Conservation (phyloP, 2,329 filamentous ascomycete genomes). For the Aspergillus sp. region DNA sequence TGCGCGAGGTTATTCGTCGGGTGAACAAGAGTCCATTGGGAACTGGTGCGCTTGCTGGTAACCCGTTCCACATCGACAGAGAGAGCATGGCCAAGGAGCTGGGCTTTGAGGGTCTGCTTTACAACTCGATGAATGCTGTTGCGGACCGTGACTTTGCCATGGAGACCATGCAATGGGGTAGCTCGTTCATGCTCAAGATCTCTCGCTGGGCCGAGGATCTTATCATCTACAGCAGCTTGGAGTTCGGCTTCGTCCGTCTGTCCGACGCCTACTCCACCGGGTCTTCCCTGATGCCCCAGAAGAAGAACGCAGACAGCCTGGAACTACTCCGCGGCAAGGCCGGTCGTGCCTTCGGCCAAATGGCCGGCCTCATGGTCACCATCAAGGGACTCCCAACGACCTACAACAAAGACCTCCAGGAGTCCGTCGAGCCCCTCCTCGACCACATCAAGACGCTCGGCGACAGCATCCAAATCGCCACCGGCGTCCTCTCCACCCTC, state of each 20-base stretch:
- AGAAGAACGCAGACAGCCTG: slow-evolving; percentile 71
- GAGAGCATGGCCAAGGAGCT: slow-evolving; percentile 71
- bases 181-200: slow-evolving; percentile 71
- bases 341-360: slow-evolving; percentile 70
- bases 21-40: slow-evolving; percentile 68
- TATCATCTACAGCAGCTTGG: slow-evolving; percentile 70
- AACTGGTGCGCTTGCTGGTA: slow-evolving; percentile 71
- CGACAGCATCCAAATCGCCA: slow-evolving; percentile 76
- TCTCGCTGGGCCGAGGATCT: slow-evolving; percentile 78
- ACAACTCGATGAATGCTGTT: slow-evolving; percentile 71
- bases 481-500: slow-evolving; percentile 70
- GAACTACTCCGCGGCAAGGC: slow-evolving; percentile 71
- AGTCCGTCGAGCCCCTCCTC: slow-evolving; percentile 77
- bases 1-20: slow-evolving; percentile 65
- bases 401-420: slow-evolving; percentile 91
- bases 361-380: slow-evolving; percentile 72
- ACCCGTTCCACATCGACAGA: slow-evolving; percentile 76
- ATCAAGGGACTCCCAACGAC: slow-evolving; percentile 69
- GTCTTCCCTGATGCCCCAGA: slow-evolving; percentile 72
- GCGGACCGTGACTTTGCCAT: slow-evolving; percentile 75
- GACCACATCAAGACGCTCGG: slow-evolving; percentile 75
- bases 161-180: slow-evolving; percentile 74
- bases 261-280: slow-evolving; percentile 77
- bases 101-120: slow-evolving; percentile 67
- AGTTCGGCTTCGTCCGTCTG: slow-evolving; percentile 69